These are phyloP conservation scores for Fusarium abutilonis DNA, from an alignment of 2,329 filamentous ascomycete genomes.

Conservation along the genomic window DNA sequence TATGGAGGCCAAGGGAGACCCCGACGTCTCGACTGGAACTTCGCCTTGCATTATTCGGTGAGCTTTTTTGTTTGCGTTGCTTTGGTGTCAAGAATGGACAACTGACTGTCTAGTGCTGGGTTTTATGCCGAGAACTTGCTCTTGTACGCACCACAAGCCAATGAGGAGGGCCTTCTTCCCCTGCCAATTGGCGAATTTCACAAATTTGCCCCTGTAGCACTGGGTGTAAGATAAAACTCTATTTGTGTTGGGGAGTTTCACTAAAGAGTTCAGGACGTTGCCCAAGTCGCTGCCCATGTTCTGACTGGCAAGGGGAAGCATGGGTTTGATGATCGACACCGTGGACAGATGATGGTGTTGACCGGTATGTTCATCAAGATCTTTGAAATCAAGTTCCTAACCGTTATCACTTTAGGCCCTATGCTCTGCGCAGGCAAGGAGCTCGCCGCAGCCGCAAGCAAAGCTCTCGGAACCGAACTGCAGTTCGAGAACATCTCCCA, in stretches of 20 bases:
- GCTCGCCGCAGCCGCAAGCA: conserved; percentile 57
- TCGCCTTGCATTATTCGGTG: conserved; percentile 22
- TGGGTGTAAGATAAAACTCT: not conserved
- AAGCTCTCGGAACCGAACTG: conserved; percentile 53
- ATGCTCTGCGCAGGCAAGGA: conserved; percentile 58
- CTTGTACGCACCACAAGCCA: conserved; percentile 11
- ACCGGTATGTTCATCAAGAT: not conserved
- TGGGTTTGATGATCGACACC: conserved; percentile 14
- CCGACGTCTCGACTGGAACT: not conserved
- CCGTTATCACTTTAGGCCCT: conserved; percentile 47
- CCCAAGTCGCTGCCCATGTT: conserved; percentile 22
- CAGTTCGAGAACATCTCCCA: conserved; percentile 42
- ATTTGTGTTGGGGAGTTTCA: rapidly evolving
- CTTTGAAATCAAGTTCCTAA: not conserved
- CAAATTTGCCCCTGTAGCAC: conserved; percentile 23
- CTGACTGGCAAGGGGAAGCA: conserved; percentile 23
- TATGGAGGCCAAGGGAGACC: conserved; percentile 55
- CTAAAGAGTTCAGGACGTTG: conserved; percentile 5
- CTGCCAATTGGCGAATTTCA: conserved; percentile 16
- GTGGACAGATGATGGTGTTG: conserved; percentile 21
- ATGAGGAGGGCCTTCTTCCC: conserved; percentile 10
- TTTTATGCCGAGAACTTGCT: conserved; percentile 24
- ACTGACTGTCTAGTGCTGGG: not conserved
- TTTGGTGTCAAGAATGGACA: rapidly evolving
- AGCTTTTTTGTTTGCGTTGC: too few species aligned